Evolutionary conservation across 208 protist species (phyloP).

Genomic region (Kentomonas sorsogonicus): DNA sequence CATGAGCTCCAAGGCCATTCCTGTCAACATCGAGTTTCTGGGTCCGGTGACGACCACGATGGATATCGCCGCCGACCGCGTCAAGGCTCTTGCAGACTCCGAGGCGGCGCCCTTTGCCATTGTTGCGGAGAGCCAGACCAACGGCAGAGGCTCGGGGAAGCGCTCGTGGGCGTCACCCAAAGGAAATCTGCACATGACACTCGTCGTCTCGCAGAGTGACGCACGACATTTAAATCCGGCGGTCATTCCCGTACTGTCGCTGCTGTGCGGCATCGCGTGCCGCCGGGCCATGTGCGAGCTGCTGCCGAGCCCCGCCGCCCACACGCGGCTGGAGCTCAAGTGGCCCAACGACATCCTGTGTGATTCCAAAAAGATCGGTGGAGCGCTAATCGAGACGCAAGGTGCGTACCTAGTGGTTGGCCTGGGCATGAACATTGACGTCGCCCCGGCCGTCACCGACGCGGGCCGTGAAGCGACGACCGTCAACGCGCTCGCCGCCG

Average conservation of each 20-base stretch:
- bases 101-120: slow-evolving; percentile 34
- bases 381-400: slow-evolving; percentile 54
- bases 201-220: slow-evolving; percentile 33
- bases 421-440: slow-evolving; percentile 63
- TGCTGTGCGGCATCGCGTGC: slow-evolving; percentile 46
- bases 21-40: slow-evolving; percentile 32
- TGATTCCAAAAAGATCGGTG: slow-evolving; percentile 53
- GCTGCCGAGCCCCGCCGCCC: too few species aligned
- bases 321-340: too few species aligned
- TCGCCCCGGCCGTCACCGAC: slow-evolving; percentile 42
- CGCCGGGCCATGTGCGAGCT: slow-evolving; percentile 32
- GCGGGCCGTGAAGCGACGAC: slow-evolving; percentile 31
- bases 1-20: slow-evolving; percentile 9
- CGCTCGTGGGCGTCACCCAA: slow-evolving; percentile 57
- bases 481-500: slow-evolving; percentile 28
- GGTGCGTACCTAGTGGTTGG: slow-evolving; percentile 51
- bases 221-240: slow-evolving; percentile 14
- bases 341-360: slow-evolving; percentile 82
- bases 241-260: slow-evolving; percentile 48
- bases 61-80: slow-evolving; percentile 40
- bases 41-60: slow-evolving; percentile 21
- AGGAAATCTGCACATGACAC: slow-evolving; percentile 75
- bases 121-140: slow-evolving; percentile 37
- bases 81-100: background rate
- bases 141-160: slow-evolving; percentile 48